Conservation (phyloP, 768 basidiomycete species). For the Lyophyllum semitale region DNA sequence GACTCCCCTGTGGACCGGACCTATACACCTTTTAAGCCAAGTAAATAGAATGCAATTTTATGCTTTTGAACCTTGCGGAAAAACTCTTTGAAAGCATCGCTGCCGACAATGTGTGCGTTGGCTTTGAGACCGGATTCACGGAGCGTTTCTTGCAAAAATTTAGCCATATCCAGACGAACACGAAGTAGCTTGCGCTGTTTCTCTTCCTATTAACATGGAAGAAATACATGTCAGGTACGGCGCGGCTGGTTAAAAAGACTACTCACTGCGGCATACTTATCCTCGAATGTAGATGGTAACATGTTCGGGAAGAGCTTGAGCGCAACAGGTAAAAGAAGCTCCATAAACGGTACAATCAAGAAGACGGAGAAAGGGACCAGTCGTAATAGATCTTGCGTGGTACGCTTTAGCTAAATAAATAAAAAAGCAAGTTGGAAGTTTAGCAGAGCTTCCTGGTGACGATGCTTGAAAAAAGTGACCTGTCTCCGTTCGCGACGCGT, state of each 20-base stretch:
- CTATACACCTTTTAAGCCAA: constrained; percentile 30
- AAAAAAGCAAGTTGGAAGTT: background rate
- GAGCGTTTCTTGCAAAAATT: constrained; percentile 97
- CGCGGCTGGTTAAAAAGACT: background rate
- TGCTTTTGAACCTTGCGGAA: constrained; percentile 82
- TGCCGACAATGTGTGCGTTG: constrained; percentile 89
- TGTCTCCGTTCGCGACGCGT: constrained; percentile 94
- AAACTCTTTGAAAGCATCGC: constrained; percentile 97
- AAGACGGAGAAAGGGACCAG: constrained; percentile 96
- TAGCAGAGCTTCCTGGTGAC: background rate
- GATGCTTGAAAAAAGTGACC: constrained; percentile 40
- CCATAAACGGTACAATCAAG: constrained; percentile 97
- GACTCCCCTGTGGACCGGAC: constrained; percentile 94
- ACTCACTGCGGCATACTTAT: constrained; percentile 87
- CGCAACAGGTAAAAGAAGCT: constrained; percentile 91
- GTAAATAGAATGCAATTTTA: background rate
- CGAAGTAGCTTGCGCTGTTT: constrained; percentile 95
- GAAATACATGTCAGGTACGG: background rate
- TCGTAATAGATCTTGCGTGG: constrained; percentile 89
- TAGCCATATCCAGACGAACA: constrained; percentile 97
- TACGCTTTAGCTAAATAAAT: constrained; percentile 78
- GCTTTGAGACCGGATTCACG: constrained; percentile 93
- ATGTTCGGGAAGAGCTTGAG: constrained; percentile 98
- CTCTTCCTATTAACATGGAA: constrained; percentile 68
- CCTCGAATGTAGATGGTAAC: constrained; percentile 97